Conservation (phyloP, 768 basidiomycete genomes). For the Artomyces pyxidatus region DNA sequence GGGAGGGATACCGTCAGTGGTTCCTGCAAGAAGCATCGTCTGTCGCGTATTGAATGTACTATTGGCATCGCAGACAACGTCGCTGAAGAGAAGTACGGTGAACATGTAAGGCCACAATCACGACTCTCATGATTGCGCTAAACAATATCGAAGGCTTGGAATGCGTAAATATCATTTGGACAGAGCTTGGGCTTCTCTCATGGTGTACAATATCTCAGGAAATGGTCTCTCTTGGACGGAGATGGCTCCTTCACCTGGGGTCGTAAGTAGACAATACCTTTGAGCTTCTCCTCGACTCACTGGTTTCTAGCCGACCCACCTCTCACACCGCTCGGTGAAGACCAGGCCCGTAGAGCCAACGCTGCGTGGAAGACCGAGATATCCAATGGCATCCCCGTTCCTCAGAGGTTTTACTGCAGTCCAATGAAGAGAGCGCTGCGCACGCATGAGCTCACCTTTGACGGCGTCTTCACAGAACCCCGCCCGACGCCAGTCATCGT, state of each 20-base stretch:
- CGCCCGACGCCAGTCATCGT: slow-evolving; percentile 10
- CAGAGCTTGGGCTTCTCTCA: no score
- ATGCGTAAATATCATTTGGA: slow-evolving; percentile 6
- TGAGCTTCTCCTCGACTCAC: background rate
- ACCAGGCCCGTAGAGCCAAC: slow-evolving; percentile 10
- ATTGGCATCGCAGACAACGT: slow-evolving; percentile 9
- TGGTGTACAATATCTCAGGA: no score
- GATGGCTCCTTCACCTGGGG: slow-evolving; percentile 14
- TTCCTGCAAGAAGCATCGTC: background rate
- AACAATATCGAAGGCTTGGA: slow-evolving; percentile 6
- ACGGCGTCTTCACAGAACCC: slow-evolving; percentile 1
- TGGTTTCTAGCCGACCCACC: slow-evolving; percentile 12
- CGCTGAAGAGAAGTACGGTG: slow-evolving; percentile 10
- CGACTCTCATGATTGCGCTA: background rate
- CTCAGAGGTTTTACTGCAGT: slow-evolving; percentile 10
- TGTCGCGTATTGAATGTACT: background rate
- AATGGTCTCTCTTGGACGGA: slow-evolving; percentile 11
- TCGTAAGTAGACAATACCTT: slow-evolving; percentile 5
- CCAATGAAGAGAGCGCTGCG: slow-evolving; percentile 12
- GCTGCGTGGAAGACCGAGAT: slow-evolving; percentile 13
- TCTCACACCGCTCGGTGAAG: slow-evolving; percentile 14
- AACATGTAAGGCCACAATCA: slow-evolving; percentile 1
- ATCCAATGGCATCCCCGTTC: slow-evolving; percentile 5
- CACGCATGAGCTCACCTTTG: slow-evolving; percentile 13
- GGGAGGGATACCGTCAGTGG: slow-evolving; percentile 1